These are phyloP conservation scores for Phytophthora constricta DNA, from an alignment of 352 stramenopile species.

Conservation along the genomic window DNA sequence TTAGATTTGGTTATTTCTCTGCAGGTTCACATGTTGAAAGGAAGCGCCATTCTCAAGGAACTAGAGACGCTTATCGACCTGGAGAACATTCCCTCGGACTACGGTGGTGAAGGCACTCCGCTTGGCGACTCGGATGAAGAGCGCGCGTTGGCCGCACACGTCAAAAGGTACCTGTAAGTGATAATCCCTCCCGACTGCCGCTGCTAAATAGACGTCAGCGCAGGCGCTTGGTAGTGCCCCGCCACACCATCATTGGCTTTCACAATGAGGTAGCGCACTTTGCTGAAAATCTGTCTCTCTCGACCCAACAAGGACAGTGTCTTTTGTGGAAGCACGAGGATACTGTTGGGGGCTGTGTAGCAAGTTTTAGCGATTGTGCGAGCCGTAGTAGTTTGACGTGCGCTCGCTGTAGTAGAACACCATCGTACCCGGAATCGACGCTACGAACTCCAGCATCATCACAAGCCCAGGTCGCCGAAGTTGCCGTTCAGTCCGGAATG, in stretches of 20 bases:
- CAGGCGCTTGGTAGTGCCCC: too few species aligned
- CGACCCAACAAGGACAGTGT: neutral
- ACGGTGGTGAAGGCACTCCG: conserved; percentile 62
- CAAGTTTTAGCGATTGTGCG: too few species aligned
- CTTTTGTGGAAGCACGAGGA: too few species aligned
- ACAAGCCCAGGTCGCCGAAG: too few species aligned
- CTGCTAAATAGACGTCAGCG: conserved; percentile 24
- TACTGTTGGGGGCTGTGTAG: too few species aligned
- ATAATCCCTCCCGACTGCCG: too few species aligned
- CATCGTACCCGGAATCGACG: too few species aligned
- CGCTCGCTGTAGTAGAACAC: too few species aligned
- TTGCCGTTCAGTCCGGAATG: neutral
- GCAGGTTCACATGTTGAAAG: conserved; percentile 86
- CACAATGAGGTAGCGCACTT: neutral
- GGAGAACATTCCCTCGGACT: conserved; percentile 74
- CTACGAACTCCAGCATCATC: too few species aligned
- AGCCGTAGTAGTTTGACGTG: too few species aligned
- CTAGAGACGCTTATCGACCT: conserved; percentile 75
- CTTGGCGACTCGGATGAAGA: conserved; percentile 83
- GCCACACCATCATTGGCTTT: too few species aligned
- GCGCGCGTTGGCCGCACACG: conserved; percentile 61
- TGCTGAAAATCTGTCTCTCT: neutral
- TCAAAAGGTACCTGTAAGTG: conserved; percentile 70
- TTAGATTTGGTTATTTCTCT: conserved; percentile 17
- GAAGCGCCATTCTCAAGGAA: conserved; percentile 75